A percentile compares a stretch with the other conserved stretches of the same genome.
phyloP scores from a whole-genome alignment of 345 rosid genomes.

The Citrus reticulata region DNA sequence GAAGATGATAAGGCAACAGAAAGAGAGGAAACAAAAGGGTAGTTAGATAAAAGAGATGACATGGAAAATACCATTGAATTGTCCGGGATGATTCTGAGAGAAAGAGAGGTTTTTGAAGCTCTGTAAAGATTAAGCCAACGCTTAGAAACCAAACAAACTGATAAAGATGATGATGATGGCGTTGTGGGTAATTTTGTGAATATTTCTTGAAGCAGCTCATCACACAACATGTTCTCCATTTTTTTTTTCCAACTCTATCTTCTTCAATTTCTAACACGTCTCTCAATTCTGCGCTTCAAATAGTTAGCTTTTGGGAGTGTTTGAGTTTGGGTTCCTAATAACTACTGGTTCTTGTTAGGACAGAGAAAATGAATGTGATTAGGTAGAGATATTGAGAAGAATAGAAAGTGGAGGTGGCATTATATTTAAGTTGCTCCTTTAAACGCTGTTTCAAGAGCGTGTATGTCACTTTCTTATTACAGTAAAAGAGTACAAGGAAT shows the following conservation, averaged over 20 bases:
- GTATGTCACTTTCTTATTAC: conserved; percentile 6
- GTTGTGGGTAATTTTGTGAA: conserved; percentile 47
- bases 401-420: background rate
- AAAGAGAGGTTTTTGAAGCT: conserved; percentile 58
- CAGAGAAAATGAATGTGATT: background rate
- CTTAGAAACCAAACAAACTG: conserved; percentile 73
- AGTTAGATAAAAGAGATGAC: conserved; percentile 45
- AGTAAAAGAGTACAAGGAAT: background rate
- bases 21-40: conserved; percentile 62
- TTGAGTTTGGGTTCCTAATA: background rate
- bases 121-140: conserved; percentile 90
- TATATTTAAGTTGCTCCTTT: background rate
- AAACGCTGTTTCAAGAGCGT: conserved; percentile 1
- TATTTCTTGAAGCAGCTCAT: conserved; percentile 78
- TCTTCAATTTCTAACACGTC: background rate
- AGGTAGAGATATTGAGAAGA: background rate
- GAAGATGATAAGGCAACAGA: conserved; percentile 31
- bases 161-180: conserved; percentile 27
- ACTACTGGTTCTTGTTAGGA: background rate
- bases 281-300: background rate
- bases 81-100: conserved; percentile 42
- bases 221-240: conserved; percentile 61
- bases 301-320: background rate
- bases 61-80: conserved; percentile 36
- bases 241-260: background rate